Base-by-base conservation (phyloP, 371 early-diverging fungal species). In the Mycotypha africana region DNA sequence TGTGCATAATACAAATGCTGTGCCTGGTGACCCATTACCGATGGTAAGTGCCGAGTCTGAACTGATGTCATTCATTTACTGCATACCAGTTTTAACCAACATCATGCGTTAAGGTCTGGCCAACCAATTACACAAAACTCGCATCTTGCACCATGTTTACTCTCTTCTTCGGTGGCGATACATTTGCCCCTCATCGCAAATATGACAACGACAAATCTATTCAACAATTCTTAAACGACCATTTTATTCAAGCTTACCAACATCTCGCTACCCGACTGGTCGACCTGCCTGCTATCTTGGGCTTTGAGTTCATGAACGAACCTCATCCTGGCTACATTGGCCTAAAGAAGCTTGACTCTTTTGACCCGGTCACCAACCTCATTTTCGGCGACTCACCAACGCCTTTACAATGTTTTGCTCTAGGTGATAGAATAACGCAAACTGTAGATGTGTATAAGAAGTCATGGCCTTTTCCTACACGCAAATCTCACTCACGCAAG, bases 121-220 rank as follows among this genome's bases (percentile, higher is more conserved):
- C 88, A 0, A 89, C 91, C 15, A 91, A 91, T 50, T 86, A 88
- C 52, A 73, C 75, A 28, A 89, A 91, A 49, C 70, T 89, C n/a
- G 90, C 86, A 12, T 66, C 78, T 6, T 75, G 83, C 14, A 89
- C 91, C 20, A 88, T 91, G 89, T 89, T 89, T 48, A 88, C 91
- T 0, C 56, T 89, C n/a, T 89, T 89, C 46, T 91, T 85, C 60
- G 92, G 67, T 7, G 91, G 90, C 19, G 71, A 81, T 26, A 76
- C 73, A 0, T 89, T 88, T 71, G 87, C 88, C 2, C 91, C 91
- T 9, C 53, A 67, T 0, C 58, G 59, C 23, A 59, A 44, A 24
- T 73, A 75, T 31, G 41, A 28, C 8, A 5, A 77, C 31, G 81
- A 77, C 16, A 60, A 65, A 30, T 47, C 74, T 0, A 60, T 84